These are phyloP conservation scores for Candida railenensis DNA, from an alignment of 805 yeast species.

Conservation along the genomic window DNA sequence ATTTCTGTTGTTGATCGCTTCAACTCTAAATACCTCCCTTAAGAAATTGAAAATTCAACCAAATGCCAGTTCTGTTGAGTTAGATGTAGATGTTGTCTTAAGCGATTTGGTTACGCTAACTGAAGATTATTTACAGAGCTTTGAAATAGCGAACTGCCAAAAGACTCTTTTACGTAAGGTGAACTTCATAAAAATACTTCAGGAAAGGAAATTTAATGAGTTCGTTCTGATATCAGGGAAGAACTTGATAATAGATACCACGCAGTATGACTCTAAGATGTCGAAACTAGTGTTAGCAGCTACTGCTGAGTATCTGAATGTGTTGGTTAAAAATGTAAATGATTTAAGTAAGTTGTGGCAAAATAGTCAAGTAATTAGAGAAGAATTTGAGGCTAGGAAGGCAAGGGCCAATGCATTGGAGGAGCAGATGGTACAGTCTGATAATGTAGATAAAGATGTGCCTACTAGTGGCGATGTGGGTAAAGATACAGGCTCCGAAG, in stretches of 20 bases:
- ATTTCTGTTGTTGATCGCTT: conserved; percentile 13
- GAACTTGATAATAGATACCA: conserved; percentile 18
- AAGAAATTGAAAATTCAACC: not conserved
- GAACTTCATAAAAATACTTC: conserved; percentile 11
- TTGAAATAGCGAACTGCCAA: conserved; percentile 6
- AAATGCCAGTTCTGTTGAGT: not conserved
- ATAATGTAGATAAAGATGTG: not conserved
- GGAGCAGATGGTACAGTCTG: not conserved
- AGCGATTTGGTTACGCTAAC: conserved; percentile 9
- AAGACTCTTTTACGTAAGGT: conserved; percentile 7
- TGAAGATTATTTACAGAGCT: conserved; percentile 9
- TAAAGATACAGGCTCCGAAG: not conserved
- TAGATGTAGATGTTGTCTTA: conserved; percentile 9
- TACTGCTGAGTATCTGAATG: conserved; percentile 16
- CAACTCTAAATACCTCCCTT: conserved; percentile 11
- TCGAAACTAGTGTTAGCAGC: conserved; percentile 22
- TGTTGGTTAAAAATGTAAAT: conserved; percentile 20
- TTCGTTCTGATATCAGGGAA: conserved; percentile 20
- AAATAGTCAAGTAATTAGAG: not conserved
- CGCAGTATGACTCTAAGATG: conserved; percentile 18
- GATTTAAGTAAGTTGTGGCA: conserved; percentile 11
- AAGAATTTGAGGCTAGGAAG: not conserved
- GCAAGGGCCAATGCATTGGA: not conserved
- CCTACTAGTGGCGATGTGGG: not conserved
- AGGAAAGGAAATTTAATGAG: conserved; percentile 14